Evolutionary conservation across 2,329 filamentous ascomycete species (phyloP), one percentile per base, ranked within the genome.

Genomic region (Zymoseptoria ardabiliae): DNA sequence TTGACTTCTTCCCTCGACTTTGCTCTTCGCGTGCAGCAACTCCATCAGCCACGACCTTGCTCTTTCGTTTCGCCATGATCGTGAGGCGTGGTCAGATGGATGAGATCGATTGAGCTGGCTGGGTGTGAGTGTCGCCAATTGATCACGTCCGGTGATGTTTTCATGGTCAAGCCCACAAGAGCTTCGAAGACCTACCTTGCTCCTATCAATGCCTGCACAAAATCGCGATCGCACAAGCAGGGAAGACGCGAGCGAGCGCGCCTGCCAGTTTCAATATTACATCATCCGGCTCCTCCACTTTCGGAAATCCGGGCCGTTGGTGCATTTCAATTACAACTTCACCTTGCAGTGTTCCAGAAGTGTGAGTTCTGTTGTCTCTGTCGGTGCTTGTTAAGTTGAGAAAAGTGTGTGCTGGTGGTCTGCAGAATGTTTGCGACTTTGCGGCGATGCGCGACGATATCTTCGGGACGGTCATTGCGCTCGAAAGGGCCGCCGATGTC

Each of bases 401-500:
- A 41, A 8, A 17, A 6, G 35, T 45, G 35, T 45, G 35, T 17
- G 35, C n/a, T n/a, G 11, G 17, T 1, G 13, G 35, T 45, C 35
- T 13, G 3, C 35, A 55, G 49, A 13, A 63, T 64, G 63, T 59
- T 60, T 57, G 52, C 58, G 49, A 59, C 64, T 19, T 49, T 60
- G 11, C 60, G 64, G 45, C 58, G 61, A 51, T 68, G 65, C 62
- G 71, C 71, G 28, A 72, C 68, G 19, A 66, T 72, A 54, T 66
- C 67, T 19, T 63, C 70, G 10, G 65, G 67, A 56, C 69, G 66
- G 55, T 65, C 66, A n/a, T 61, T 71, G 48, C 66, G 68, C 20
- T 63, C 68, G 48, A 72, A 70, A 60, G 66, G 66, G 21, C 69
- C 69, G 41, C 58, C 71, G 22, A 64, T 75, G 23, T 70, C 70